phyloP scores from a whole-genome alignment of 805 yeast genomes.

The Saccharomycopsis javanensis region DNA sequence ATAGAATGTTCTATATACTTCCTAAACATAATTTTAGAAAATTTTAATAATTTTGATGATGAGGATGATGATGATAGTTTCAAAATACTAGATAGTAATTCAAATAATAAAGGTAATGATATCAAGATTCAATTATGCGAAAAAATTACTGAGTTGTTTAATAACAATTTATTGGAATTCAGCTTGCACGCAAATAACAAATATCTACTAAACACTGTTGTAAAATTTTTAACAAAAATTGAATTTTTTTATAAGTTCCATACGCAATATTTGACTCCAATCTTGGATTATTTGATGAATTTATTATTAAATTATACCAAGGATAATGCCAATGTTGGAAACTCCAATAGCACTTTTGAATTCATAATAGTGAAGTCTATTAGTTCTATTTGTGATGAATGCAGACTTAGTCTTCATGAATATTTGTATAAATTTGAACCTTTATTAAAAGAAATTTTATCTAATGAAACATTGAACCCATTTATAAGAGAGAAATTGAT shows the following conservation, averaged over 20 bases:
- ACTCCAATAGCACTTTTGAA: not conserved
- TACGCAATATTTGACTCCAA: conserved; percentile 33
- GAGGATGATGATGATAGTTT: conserved; percentile 23
- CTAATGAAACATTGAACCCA: conserved; percentile 30
- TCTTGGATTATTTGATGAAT: conserved; percentile 47
- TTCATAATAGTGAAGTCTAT: conserved; percentile 33
- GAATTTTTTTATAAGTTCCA: conserved; percentile 47
- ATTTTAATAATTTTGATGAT: conserved; percentile 30
- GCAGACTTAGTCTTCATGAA: conserved; percentile 33
- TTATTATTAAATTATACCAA: conserved; percentile 22
- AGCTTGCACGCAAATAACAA: conserved; percentile 20
- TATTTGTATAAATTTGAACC: conserved; percentile 41
- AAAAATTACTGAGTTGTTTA: conserved; percentile 15
- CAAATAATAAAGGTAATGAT: not conserved
- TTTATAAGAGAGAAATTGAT: conserved; percentile 50
- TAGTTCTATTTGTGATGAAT: conserved; percentile 45
- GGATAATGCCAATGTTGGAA: not conserved
- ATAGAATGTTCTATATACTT: conserved; percentile 57
- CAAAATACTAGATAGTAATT: not conserved
- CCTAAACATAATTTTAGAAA: conserved; percentile 45
- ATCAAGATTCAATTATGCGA: not conserved
- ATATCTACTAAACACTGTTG: conserved; percentile 38
- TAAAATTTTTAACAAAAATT: conserved; percentile 48
- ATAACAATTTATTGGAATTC: conserved; percentile 24
- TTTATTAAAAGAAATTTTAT: conserved; percentile 39